A percentile compares a stretch with the other conserved stretches of the same genome.
Evolutionary conservation across 2,329 filamentous ascomycete genomes (phyloP).

Genomic region (Monilinia vaccinii-corymbosi): DNA sequence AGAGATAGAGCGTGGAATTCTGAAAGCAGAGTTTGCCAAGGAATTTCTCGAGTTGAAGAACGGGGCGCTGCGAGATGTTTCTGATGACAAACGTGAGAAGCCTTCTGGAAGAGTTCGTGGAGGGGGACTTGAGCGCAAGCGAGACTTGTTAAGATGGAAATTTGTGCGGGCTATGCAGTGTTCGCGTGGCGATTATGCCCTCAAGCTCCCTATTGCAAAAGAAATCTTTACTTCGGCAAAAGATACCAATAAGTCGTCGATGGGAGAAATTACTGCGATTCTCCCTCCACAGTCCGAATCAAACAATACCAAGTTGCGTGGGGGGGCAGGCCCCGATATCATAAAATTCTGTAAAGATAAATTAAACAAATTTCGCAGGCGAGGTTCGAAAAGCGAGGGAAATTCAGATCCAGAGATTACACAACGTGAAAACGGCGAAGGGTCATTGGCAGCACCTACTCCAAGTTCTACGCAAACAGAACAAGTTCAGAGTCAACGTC

Average conservation of each 20-base stretch:
- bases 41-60: too few species aligned
- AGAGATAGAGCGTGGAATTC: too few species aligned
- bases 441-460: neutral
- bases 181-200: neutral
- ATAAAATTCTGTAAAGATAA: neutral
- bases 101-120: neutral
- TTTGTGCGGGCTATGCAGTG: neutral
- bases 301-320: neutral
- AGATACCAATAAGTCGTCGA: neutral
- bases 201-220: neutral
- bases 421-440: neutral
- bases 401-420: too few species aligned
- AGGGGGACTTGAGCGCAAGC: neutral
- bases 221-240: neutral
- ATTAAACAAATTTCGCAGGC: neutral
- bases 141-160: neutral
- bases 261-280: neutral
- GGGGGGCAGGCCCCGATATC: neutral
- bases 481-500: neutral
- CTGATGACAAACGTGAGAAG: too few species aligned
- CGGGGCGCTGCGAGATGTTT: too few species aligned
- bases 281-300: neutral
- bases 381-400: neutral
- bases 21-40: too few species aligned
- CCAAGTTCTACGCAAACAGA: fast-evolving